phyloP scores from a whole-genome alignment of 176 grass and related monocot species.

The Tillandsia leiboldiana region DNA sequence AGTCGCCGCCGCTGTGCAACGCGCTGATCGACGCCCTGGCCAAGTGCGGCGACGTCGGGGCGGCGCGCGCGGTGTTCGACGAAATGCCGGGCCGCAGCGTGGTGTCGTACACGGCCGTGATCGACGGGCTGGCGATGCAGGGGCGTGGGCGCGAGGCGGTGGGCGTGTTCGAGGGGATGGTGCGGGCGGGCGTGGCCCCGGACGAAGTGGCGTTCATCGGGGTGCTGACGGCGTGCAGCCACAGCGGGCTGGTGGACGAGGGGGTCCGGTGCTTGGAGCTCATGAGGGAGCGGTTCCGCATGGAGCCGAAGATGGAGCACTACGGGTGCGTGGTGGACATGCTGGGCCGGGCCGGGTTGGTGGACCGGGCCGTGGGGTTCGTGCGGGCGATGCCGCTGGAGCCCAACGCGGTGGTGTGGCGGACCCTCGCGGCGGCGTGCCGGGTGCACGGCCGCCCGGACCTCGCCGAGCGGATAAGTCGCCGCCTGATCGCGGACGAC shows the following conservation, averaged over 20 bases:
- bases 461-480: constrained; percentile 39
- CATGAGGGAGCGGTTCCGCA: constrained; percentile 35
- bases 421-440: constrained; percentile 42
- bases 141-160: constrained; percentile 48
- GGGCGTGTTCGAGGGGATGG: constrained; percentile 40
- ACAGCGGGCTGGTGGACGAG: constrained; percentile 51
- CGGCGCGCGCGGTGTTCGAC: constrained; percentile 32
- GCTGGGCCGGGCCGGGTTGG: constrained; percentile 49
- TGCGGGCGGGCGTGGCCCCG: constrained; percentile 24
- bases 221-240: constrained; percentile 60
- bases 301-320: constrained; percentile 64
- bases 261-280: constrained; percentile 43
- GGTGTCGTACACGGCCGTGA: constrained; percentile 51
- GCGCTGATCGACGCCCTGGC: constrained; percentile 44
- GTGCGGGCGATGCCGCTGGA: constrained; percentile 46
- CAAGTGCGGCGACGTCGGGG: constrained; percentile 61
- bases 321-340: constrained; percentile 71
- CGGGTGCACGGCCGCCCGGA: constrained; percentile 48
- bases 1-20: constrained; percentile 36
- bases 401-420: constrained; percentile 56
- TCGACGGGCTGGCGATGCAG: constrained; percentile 70
- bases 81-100: constrained; percentile 42
- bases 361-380: constrained; percentile 43
- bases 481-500: constrained; percentile 35
- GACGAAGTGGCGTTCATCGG: constrained; percentile 55